phyloP scores from a whole-genome alignment of 2,329 filamentous ascomycete species.

The Remersonia thermophila region DNA sequence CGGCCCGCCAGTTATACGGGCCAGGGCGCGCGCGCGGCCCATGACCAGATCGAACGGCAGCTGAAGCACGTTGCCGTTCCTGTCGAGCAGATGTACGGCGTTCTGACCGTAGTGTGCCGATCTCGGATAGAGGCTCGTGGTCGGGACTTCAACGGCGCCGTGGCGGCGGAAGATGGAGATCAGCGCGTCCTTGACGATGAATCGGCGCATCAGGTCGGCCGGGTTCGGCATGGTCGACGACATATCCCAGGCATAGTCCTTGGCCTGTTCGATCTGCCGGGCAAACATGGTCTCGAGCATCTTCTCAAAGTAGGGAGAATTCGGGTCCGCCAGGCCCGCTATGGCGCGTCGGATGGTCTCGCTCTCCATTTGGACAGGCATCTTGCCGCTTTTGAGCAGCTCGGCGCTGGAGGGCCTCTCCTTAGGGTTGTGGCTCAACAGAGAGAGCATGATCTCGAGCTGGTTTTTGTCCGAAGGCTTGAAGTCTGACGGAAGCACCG shows the following conservation, averaged over 20 bases:
- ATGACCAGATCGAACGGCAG: slow-evolving; percentile 89
- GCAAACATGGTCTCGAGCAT: slow-evolving; percentile 79
- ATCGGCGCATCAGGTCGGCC: slow-evolving; percentile 56
- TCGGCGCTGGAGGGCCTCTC: slow-evolving; percentile 73
- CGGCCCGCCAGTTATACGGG: slow-evolving; percentile 50
- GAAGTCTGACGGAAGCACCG: slow-evolving; percentile 63
- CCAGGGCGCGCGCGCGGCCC: slow-evolving; percentile 74
- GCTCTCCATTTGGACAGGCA: slow-evolving; percentile 86
- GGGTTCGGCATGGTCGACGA: slow-evolving; percentile 40
- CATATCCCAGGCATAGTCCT: slow-evolving; percentile 71
- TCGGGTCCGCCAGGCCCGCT: slow-evolving; percentile 66
- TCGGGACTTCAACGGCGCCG: slow-evolving; percentile 70
- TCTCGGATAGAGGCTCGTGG: slow-evolving; percentile 67
- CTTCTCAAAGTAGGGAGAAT: slow-evolving; percentile 79
- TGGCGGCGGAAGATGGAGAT: slow-evolving; percentile 74
- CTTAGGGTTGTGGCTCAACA: slow-evolving; percentile 72
- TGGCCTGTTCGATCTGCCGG: slow-evolving; percentile 61
- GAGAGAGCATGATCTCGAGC: slow-evolving; percentile 62
- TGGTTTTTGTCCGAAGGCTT: slow-evolving; percentile 58
- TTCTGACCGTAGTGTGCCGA: slow-evolving; percentile 66
- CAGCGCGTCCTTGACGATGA: slow-evolving; percentile 61
- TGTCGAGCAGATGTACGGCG: slow-evolving; percentile 68
- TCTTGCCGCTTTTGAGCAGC: slow-evolving; percentile 70
- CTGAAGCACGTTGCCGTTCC: slow-evolving; percentile 77
- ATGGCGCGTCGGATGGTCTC: slow-evolving; percentile 79